Conservation (phyloP, 2,329 filamentous ascomycete genomes). For the Neofusicoccum umdonicola region DNA sequence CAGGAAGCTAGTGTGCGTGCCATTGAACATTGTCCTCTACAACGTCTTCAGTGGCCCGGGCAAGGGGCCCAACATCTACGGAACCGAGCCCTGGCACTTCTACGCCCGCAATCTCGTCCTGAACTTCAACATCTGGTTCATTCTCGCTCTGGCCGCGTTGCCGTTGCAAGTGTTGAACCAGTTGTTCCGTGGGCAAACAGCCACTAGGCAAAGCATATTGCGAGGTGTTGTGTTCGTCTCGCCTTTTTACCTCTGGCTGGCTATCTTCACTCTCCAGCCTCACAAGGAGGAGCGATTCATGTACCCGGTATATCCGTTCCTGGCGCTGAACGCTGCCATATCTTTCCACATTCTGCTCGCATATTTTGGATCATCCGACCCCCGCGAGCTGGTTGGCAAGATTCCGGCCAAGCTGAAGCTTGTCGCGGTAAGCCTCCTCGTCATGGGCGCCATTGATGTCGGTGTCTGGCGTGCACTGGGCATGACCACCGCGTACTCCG, state of each 20-base stretch:
- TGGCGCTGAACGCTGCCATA: slow-evolving; percentile 84
- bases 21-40: slow-evolving; percentile 92
- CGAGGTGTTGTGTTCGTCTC: slow-evolving; percentile 74
- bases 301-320: slow-evolving; percentile 91
- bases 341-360: slow-evolving; percentile 76
- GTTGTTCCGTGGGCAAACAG: slow-evolving; percentile 57
- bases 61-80: slow-evolving; percentile 85
- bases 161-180: slow-evolving; percentile 77
- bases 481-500: slow-evolving; percentile 76
- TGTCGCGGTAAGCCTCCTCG: slow-evolving; percentile 54
- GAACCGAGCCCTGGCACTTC: slow-evolving; percentile 95
- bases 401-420: slow-evolving; percentile 77
- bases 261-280: slow-evolving; percentile 85
- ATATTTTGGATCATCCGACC: slow-evolving; percentile 68
- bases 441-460: slow-evolving; percentile 64
- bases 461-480: slow-evolving; percentile 73
- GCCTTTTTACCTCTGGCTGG: slow-evolving; percentile 93
- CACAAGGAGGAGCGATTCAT: slow-evolving; percentile 99
- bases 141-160: slow-evolving; percentile 70
- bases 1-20: slow-evolving; percentile 70
- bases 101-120: slow-evolving; percentile 87
- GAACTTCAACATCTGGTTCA: slow-evolving; percentile 95
- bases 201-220: slow-evolving; percentile 67
- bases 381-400: slow-evolving; percentile 64
- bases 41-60: slow-evolving; percentile 83